Evolutionary conservation across 176 grass and related monocot species (phyloP).

Genomic region (Triticum urartu): DNA sequence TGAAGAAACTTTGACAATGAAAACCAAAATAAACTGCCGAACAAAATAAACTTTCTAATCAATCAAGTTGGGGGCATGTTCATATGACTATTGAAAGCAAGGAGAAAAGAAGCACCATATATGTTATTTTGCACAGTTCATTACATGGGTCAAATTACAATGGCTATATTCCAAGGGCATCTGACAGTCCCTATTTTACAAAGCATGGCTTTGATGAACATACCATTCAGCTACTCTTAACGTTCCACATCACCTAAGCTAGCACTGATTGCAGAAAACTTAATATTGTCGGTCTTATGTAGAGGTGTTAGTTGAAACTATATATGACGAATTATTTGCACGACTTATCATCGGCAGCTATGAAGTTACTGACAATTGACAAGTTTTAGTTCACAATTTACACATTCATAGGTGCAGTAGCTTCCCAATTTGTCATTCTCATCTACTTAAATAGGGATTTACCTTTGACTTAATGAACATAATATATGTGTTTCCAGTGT

Average conservation of each 20-base stretch:
- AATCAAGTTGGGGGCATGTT: no score
- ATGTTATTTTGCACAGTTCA: not conserved
- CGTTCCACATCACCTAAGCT: not conserved
- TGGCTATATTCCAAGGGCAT: not conserved
- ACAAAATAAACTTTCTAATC: no score
- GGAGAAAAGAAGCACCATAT: not conserved
- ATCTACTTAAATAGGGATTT: no score
- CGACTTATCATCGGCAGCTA: not conserved
- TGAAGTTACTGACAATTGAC: not conserved
- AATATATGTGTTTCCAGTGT: no score
- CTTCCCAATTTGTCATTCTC: no score
- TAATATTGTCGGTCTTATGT: not conserved
- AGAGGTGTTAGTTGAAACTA: not conserved
- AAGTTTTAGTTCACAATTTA: not conserved
- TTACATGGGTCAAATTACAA: not conserved
- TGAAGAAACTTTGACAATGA: no score
- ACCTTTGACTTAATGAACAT: no score
- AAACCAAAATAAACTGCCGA: no score
- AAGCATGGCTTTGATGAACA: not conserved
- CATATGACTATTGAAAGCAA: not conserved
- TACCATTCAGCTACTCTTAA: not conserved
- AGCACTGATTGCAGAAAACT: not conserved
- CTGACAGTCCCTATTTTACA: not conserved
- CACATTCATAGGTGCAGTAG: no score
- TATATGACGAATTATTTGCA: slow-evolving; percentile 24